Evolutionary conservation across 2,329 filamentous ascomycete species (phyloP).

Genomic region (Periconia sp.): DNA sequence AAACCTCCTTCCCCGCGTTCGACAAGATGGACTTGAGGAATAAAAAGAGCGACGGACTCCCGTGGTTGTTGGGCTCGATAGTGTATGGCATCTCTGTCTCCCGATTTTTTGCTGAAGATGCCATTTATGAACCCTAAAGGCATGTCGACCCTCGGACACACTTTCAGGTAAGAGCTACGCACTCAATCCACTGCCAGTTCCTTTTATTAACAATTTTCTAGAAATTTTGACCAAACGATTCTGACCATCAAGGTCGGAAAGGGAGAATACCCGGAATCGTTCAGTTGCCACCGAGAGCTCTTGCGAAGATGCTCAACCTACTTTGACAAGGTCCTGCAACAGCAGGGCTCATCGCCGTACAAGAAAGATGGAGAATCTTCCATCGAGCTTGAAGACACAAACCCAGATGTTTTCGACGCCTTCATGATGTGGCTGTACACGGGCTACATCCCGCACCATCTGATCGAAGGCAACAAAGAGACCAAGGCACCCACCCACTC

Average conservation of each 20-base stretch:
- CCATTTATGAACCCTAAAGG: conserved; percentile 36
- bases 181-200: background rate
- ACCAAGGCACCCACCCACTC: conserved; percentile 30
- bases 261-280: conserved; percentile 34
- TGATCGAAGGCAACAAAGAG: conserved; percentile 40
- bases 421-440: conserved; percentile 41
- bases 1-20: conserved; percentile 11
- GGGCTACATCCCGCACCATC: conserved; percentile 38
- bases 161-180: conserved; percentile 27
- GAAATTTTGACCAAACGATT: conserved; percentile 41
- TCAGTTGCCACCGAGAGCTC: conserved; percentile 38
- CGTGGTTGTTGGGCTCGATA: background rate
- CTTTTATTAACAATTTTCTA: conserved; percentile 19
- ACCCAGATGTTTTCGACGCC: conserved; percentile 40
- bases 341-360: conserved; percentile 35
- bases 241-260: conserved; percentile 37
- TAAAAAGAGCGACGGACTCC: conserved; percentile 3
- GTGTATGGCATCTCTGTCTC: conserved; percentile 24
- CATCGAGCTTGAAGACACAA: conserved; percentile 36
- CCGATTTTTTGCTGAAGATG: conserved; percentile 40
- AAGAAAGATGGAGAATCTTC: conserved; percentile 27
- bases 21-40: background rate
- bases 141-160: conserved; percentile 37
- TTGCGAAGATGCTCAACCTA: conserved; percentile 36
- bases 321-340: conserved; percentile 33